Percentiles rank a stretch among this genome's conserved stretches.
These are phyloP conservation scores for Sphenostylis stenocarpa DNA, from an alignment of 306 rosid genomes.

Conservation along the genomic window DNA sequence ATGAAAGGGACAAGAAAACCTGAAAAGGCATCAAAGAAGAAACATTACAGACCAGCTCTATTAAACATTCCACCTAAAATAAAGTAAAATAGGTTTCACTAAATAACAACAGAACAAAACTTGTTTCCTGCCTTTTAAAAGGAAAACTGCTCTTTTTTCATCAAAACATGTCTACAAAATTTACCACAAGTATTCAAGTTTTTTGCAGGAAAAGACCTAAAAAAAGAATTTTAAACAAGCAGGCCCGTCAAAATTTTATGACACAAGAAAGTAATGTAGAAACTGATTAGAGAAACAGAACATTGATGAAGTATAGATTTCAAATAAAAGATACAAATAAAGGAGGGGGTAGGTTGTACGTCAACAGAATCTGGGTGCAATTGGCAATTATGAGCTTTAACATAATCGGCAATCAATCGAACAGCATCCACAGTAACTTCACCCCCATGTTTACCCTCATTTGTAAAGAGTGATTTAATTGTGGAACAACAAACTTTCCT, in stretches of 20 bases:
- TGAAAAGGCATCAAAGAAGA: slow-evolving; percentile 45
- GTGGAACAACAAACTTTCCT: slow-evolving; percentile 81
- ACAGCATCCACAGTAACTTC: slow-evolving; percentile 90
- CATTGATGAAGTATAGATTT: neutral
- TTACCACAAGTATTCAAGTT: neutral
- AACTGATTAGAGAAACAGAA: slow-evolving; percentile 17
- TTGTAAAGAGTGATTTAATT: slow-evolving; percentile 69
- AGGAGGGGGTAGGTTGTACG: slow-evolving; percentile 35
- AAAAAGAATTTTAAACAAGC: neutral
- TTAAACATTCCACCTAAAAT: slow-evolving; percentile 10
- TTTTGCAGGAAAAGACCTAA: neutral
- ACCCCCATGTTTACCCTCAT: slow-evolving; percentile 92
- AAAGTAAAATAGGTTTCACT: slow-evolving; percentile 9
- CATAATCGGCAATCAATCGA: slow-evolving; percentile 76
- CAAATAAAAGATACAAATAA: neutral
- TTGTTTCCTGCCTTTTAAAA: neutral
- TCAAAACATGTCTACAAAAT: neutral
- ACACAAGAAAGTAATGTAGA: neutral
- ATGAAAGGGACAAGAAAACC: slow-evolving; percentile 81
- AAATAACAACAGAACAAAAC: neutral
- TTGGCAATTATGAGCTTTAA: slow-evolving; percentile 79
- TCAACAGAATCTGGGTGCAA: slow-evolving; percentile 82
- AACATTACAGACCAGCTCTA: slow-evolving; percentile 24
- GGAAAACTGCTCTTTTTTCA: neutral
- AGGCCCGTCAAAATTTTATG: neutral